phyloP scores from a whole-genome alignment of 768 basidiomycete genomes.

The Naganishia vishniacii region DNA sequence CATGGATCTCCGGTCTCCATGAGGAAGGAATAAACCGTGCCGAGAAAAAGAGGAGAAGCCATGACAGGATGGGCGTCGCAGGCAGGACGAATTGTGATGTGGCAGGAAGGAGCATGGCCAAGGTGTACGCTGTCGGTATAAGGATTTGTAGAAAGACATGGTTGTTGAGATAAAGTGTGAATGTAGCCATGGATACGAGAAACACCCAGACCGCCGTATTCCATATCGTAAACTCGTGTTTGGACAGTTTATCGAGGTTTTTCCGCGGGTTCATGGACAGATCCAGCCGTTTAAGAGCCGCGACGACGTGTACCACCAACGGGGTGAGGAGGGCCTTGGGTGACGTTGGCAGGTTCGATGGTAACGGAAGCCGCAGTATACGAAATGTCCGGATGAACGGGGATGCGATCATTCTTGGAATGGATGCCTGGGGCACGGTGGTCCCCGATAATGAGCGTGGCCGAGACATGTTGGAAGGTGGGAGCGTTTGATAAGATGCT shows the following conservation, averaged over 20 bases:
- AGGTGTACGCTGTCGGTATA: constrained; percentile 66
- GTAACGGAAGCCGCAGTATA: constrained; percentile 26
- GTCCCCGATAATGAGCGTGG: neutral
- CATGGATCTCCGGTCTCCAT: constrained; percentile 77
- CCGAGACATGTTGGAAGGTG: neutral
- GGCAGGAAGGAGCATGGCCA: constrained; percentile 70
- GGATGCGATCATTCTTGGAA: constrained; percentile 32
- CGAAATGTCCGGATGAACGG: constrained; percentile 32
- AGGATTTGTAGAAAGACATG: constrained; percentile 58
- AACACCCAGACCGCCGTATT: constrained; percentile 66
- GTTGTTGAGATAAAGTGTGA: constrained; percentile 83
- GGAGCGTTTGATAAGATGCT: neutral
- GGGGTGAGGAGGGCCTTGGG: constrained; percentile 30
- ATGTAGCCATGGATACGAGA: constrained; percentile 74
- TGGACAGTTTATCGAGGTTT: constrained; percentile 33
- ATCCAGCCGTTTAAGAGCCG: constrained; percentile 42
- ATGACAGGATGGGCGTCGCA: constrained; percentile 77
- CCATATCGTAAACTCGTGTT: constrained; percentile 38
- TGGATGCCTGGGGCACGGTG: constrained; percentile 22
- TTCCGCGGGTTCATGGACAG: constrained; percentile 37
- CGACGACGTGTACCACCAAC: constrained; percentile 35
- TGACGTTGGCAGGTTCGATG: constrained; percentile 30
- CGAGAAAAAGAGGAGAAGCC: constrained; percentile 79
- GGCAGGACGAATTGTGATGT: constrained; percentile 84
- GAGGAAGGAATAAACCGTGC: constrained; percentile 74